Evolutionary conservation across 768 basidiomycete genomes (phyloP), one percentile per base, ranked within the genome.

Genomic region (Lyophyllum shimeji): DNA sequence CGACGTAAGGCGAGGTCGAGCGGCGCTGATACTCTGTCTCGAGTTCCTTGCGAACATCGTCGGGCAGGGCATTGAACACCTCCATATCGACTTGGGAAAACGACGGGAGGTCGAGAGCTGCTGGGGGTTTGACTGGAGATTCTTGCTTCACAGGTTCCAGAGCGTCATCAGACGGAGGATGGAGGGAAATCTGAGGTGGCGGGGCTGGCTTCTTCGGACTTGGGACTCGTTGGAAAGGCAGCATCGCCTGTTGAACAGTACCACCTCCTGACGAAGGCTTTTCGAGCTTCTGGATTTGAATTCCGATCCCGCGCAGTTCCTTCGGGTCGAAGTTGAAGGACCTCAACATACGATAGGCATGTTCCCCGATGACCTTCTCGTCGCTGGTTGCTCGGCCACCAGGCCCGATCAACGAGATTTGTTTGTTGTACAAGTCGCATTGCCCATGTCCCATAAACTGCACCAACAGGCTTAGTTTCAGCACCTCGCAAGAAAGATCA

Each of bases 391-490:
- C 83, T 20, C 76, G 74, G 0, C 89, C 88, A 17, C 81, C 82
- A 3, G 80, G 76, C 6, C 79, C 84, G 2, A 78, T 67, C 2
- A 95, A 72, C 1, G 84, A 66, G 0, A 76, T 72, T 65, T 93
- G 88, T 66, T 89, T 91, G 69, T 82, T 94, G 75, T 87, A 93
- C 1, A 83, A 76, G 52, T 93, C 86, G 65, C 93, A 96, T 2
- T 80, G 71, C 11, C 96, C 95, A 63, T 97, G 95, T 0, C 96
- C 95, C 64, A 98, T 80, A 63, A 95, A 96, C 93, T 95, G 62
- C n/a, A n/a, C n/a, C n/a, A 1, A 57, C 1, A 34, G 53, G 21
- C 4, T 52, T 1, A 23, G 13, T 25, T 42, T 25, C 47, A 15
- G 49, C 8, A 37, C 40, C 25, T 13, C 31, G 31, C 6, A 6